These are phyloP conservation scores for Parmelia sp. DNA, from an alignment of 495 filamentous ascomycete genomes.

Conservation along the genomic window DNA sequence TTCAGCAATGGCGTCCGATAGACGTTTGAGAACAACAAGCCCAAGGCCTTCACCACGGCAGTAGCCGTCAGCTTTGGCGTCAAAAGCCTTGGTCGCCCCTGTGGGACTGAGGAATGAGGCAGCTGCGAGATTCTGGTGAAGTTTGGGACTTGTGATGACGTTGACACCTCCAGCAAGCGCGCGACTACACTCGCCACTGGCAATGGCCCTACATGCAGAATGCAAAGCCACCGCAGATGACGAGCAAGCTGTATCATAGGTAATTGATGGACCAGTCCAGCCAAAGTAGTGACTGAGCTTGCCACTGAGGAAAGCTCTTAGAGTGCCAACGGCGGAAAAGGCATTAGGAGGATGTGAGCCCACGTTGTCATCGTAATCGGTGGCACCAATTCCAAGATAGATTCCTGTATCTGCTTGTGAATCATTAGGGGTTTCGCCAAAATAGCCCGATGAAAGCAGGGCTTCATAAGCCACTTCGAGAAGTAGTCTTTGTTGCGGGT, in stretches of 20 bases:
- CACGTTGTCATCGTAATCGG: conserved; percentile 35
- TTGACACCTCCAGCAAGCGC: conserved; percentile 43
- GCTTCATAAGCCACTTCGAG: conserved; percentile 47
- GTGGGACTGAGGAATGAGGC: conserved; percentile 39
- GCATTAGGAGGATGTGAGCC: conserved; percentile 30
- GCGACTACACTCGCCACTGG: too few relatives aligned
- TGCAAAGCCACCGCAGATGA: conserved; percentile 40
- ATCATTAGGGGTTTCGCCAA: conserved; percentile 5
- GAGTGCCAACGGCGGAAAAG: conserved; percentile 31
- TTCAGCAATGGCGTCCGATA: conserved; percentile 55
- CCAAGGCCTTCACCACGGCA: conserved; percentile 64
- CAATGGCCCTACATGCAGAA: too few relatives aligned
- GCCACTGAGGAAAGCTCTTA: conserved; percentile 30
- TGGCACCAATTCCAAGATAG: conserved; percentile 31
- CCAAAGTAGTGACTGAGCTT: conserved; percentile 38
- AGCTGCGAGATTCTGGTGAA: conserved; percentile 35
- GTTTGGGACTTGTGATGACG: conserved; percentile 35
- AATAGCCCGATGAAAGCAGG: conserved; percentile 41
- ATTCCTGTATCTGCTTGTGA: background rate
- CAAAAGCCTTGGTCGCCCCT: conserved; percentile 61
- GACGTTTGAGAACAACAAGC: conserved; percentile 58
- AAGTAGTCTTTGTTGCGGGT: conserved; percentile 46
- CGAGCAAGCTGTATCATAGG: conserved; percentile 45
- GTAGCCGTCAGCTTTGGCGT: conserved; percentile 65
- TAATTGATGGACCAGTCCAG: conserved; percentile 42